Evolutionary conservation across 225 moss, liverwort and hornwort genomes (phyloP).

Genomic region (Polytrichum commune): DNA sequence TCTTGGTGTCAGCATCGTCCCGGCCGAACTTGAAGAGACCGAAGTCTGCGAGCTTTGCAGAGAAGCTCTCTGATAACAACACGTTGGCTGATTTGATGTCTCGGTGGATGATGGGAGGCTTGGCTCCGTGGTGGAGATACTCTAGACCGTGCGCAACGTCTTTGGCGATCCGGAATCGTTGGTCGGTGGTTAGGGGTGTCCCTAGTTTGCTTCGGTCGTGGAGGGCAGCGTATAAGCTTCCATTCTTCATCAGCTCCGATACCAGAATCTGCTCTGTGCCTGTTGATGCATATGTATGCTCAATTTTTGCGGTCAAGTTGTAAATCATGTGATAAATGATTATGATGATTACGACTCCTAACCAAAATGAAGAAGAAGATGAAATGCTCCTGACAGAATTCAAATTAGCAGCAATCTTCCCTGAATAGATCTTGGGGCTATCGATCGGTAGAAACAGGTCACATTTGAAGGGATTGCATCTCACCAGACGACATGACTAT

Average conservation of each 20-base stretch:
- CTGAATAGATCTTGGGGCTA: too few species aligned
- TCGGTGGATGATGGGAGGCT: constrained; percentile 22
- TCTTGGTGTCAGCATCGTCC: neutral
- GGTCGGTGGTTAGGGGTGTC: constrained; percentile 17
- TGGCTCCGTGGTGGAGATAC: constrained; percentile 34
- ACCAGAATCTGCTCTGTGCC: constrained; percentile 14
- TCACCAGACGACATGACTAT: too few species aligned
- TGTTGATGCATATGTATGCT: neutral
- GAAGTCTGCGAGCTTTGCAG: constrained; percentile 23
- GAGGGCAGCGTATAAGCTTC: constrained; percentile 26
- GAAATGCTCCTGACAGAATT: too few species aligned
- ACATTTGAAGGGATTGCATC: too few species aligned
- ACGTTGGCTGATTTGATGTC: constrained; percentile 31
- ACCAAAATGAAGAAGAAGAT: too few species aligned
- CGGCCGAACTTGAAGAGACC: constrained; percentile 10
- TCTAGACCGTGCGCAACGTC: constrained; percentile 33
- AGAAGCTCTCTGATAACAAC: constrained; percentile 17
- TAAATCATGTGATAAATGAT: too few species aligned
- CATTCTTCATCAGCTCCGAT: constrained; percentile 37
- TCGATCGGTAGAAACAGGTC: too few species aligned
- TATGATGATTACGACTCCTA: neutral
- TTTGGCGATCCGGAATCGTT: constrained; percentile 25
- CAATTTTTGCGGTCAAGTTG: too few species aligned
- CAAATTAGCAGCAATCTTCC: too few species aligned
- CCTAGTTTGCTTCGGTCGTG: constrained; percentile 5